Percentiles rank a stretch among this genome's conserved stretches.
Evolutionary conservation across 2,329 filamentous ascomycete species (phyloP).

Genomic region (Graphium sp.): DNA sequence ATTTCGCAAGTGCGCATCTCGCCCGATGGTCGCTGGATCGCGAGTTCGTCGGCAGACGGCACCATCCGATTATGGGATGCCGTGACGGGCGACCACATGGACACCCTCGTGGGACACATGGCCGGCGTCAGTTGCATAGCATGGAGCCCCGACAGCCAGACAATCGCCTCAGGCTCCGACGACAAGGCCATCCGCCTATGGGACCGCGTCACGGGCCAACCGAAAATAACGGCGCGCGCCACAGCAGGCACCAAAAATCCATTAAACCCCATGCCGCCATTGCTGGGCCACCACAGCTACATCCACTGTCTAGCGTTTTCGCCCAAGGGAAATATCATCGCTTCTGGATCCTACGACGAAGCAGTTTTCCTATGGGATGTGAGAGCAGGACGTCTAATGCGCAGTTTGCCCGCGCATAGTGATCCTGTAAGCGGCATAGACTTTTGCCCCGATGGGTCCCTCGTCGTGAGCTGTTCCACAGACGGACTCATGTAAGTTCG

Average conservation of each 20-base stretch:
- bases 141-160: slow-evolving; percentile 84
- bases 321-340: slow-evolving; percentile 95
- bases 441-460: slow-evolving; percentile 79
- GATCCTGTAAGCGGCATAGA: slow-evolving; percentile 91
- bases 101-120: slow-evolving; percentile 84
- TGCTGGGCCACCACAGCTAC: slow-evolving; percentile 90
- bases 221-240: slow-evolving; percentile 27
- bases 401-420: slow-evolving; percentile 80
- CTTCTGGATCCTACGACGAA: slow-evolving; percentile 91
- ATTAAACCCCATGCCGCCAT: slow-evolving; percentile 26
- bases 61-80: slow-evolving; percentile 88
- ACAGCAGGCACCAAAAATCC: slow-evolving; percentile 5
- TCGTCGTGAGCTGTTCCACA: slow-evolving; percentile 81
- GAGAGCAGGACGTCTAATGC: slow-evolving; percentile 71
- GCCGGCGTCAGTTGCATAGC: slow-evolving; percentile 82
- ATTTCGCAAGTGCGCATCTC: slow-evolving; percentile 82
- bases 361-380: slow-evolving; percentile 97
- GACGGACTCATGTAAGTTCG: slow-evolving; percentile 65
- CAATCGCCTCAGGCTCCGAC: slow-evolving; percentile 80
- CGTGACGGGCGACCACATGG: slow-evolving; percentile 57
- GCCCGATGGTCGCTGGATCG: slow-evolving; percentile 77
- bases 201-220: slow-evolving; percentile 51
- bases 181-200: slow-evolving; percentile 93
- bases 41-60: slow-evolving; percentile 75
- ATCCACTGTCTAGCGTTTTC: slow-evolving; percentile 88